These are phyloP conservation scores for Penicillium salamii DNA, from an alignment of 495 filamentous ascomycete genomes.

Conservation along the genomic window DNA sequence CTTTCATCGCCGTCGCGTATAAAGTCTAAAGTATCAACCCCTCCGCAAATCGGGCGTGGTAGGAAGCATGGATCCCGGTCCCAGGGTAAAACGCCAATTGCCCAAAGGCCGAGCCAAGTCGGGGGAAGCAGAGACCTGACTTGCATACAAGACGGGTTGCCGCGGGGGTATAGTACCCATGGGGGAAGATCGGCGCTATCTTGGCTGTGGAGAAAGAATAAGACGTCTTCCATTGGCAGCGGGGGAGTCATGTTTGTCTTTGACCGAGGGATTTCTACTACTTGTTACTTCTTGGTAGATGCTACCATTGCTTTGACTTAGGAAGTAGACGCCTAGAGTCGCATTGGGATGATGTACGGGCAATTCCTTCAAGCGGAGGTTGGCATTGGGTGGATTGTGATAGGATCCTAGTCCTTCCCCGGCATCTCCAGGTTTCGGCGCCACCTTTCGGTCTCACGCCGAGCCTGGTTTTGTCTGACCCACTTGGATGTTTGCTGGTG, in stretches of 20 bases:
- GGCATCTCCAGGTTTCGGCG: background rate
- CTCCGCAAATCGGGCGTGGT: background rate
- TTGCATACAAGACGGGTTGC: background rate
- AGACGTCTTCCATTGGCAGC: constrained; percentile 1
- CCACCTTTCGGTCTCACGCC: background rate
- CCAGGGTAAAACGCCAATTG: background rate
- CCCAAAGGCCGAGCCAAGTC: background rate
- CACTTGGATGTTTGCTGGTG: too few species aligned
- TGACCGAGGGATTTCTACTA: too few species aligned
- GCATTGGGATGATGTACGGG: too few species aligned
- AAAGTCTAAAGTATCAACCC: background rate
- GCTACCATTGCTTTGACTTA: too few species aligned
- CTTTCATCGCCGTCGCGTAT: background rate
- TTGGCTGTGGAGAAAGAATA: constrained; percentile 6
- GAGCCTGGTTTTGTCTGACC: background rate
- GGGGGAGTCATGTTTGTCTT: background rate
- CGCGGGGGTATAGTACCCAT: background rate
- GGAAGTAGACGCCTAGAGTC: too few species aligned
- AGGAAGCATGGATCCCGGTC: background rate
- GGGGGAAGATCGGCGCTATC: constrained; percentile 5
- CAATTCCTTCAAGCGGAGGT: too few species aligned
- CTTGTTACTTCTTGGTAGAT: too few species aligned
- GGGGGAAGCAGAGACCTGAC: background rate
- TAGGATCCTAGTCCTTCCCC: background rate
- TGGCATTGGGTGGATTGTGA: too few species aligned